Evolutionary conservation across 768 basidiomycete species (phyloP), one percentile per base, ranked within the genome.

Genomic region (Leccinum ochraceum): DNA sequence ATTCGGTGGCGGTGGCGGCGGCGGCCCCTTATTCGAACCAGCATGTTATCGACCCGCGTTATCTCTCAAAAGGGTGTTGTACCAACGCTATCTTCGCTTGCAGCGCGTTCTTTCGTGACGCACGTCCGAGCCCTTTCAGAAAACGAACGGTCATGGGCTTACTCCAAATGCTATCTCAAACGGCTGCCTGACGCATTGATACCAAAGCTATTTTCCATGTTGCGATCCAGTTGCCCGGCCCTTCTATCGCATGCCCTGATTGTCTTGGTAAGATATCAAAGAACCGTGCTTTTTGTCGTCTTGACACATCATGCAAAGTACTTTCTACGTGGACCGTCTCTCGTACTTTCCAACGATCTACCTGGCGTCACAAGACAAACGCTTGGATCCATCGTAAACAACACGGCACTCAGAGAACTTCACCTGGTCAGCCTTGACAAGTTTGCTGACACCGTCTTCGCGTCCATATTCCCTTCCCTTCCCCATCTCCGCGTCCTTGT

Each of bases 351-450:
- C 11, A 75, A 73, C 42, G 78, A 79, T 22, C 65, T 88, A 22
- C 80, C 86, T 4, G 84, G 83, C 11, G 82, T 89, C 5, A 78
- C 74, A 44, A 77, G 74, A 57, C 73, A 71, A 57, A 87, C 87
- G 0, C 75, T 90, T 8, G 56, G 68, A 3, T 81, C 79, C 10
- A 71, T 88, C 22, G 24, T 39, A n/a, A 64, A 64, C 4, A 67
- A 67, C 13, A 20, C 54, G 3, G 63, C 67, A 1, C 74, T 87
- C 17, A 79, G 71, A 20, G 79, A 80, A 50, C 77, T 90, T 1
- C 76, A 81, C 54, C 71, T 90, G 42, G 78, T 70, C 6, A 82
- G 80, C 6, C 83, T 89, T 36, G 73, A 75, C 50, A 83, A 85
- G 62, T 75, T 85, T 30, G 54, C 79, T 0, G 88, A 90, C 63